phyloP scores from a whole-genome alignment of 192 early-diverging fungal genomes.

The Podila minutissima region DNA sequence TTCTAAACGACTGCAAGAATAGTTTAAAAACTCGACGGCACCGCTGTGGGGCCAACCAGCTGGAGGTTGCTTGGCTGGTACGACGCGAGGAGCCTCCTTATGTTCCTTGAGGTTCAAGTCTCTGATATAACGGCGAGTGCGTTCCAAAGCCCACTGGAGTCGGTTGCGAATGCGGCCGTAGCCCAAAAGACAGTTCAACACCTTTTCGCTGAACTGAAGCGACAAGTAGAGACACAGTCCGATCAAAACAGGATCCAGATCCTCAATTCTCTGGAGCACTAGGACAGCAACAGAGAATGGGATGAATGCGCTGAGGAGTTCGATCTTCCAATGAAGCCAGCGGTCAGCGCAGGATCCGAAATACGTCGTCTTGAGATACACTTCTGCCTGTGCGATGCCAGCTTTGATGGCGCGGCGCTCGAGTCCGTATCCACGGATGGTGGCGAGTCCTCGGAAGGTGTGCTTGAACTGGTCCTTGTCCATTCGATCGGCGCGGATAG shows the following conservation, averaged over 20 bases:
- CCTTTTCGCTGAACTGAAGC: slow-evolving; percentile 43
- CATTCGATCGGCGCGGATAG: slow-evolving; percentile 47
- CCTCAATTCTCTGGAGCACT: slow-evolving; percentile 24
- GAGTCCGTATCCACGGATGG: slow-evolving; percentile 42
- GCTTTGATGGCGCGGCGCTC: slow-evolving; percentile 48
- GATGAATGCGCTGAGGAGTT: slow-evolving; percentile 30
- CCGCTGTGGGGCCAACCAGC: slow-evolving; percentile 46
- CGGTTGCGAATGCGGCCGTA: slow-evolving; percentile 44
- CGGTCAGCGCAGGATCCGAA: slow-evolving; percentile 46
- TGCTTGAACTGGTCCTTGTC: slow-evolving; percentile 50
- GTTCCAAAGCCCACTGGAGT: slow-evolving; percentile 46
- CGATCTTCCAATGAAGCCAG: slow-evolving; percentile 52
- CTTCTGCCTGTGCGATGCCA: slow-evolving; percentile 33
- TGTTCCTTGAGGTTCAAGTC: slow-evolving; percentile 20
- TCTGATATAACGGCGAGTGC: slow-evolving; percentile 37
- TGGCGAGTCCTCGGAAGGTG: slow-evolving; percentile 44
- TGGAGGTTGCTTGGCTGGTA: slow-evolving; percentile 22
- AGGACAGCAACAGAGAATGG: slow-evolving; percentile 34
- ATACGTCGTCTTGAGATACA: slow-evolving; percentile 40
- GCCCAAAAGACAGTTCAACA: slow-evolving; percentile 17
- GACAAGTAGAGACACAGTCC: slow-evolving; percentile 40
- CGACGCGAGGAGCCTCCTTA: slow-evolving; percentile 15
- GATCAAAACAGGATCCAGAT: slow-evolving; percentile 27
- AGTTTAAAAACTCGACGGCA: slow-evolving; percentile 30
- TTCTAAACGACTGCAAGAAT: slow-evolving; percentile 28